Evolutionary conservation across 2,329 filamentous ascomycete genomes (phyloP).

Genomic region (Coniochaeta sp.): DNA sequence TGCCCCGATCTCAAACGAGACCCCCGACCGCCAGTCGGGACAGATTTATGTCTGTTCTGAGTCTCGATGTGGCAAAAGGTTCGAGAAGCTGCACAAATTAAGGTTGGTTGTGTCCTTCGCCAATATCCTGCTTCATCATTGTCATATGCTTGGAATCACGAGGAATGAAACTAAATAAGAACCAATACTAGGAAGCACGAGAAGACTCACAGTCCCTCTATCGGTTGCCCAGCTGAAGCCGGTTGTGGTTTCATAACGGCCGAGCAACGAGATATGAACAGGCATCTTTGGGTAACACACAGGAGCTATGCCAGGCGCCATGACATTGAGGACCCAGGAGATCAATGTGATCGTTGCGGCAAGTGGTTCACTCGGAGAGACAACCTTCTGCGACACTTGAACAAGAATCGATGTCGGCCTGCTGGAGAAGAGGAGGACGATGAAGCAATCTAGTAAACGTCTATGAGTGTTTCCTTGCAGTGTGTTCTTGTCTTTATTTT

Average conservation of each 20-base stretch:
- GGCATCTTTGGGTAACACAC: background rate
- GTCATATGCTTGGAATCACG: background rate
- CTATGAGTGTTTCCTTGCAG: background rate
- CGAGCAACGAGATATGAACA: background rate
- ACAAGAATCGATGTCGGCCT: background rate
- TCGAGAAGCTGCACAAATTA: background rate
- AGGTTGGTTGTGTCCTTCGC: background rate
- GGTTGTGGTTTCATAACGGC: background rate
- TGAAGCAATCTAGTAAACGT: background rate
- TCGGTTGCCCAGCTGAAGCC: background rate
- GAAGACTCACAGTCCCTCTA: background rate
- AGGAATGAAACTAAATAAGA: background rate
- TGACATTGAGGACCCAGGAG: background rate
- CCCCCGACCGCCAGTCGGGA: background rate
- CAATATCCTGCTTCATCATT: background rate
- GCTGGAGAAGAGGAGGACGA: background rate
- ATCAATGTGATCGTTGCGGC: background rate
- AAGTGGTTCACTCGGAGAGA: background rate
- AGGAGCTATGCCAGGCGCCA: background rate
- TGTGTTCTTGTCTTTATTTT: background rate
- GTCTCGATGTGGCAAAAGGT: background rate
- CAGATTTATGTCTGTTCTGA: background rate
- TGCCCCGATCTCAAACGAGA: background rate
- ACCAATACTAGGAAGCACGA: background rate
- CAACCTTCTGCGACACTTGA: background rate